A percentile compares a stretch with the other conserved stretches of the same genome.
phyloP scores from a whole-genome alignment of 805 yeast genomes.

The Hemisphaericaspora nanyangensis region DNA sequence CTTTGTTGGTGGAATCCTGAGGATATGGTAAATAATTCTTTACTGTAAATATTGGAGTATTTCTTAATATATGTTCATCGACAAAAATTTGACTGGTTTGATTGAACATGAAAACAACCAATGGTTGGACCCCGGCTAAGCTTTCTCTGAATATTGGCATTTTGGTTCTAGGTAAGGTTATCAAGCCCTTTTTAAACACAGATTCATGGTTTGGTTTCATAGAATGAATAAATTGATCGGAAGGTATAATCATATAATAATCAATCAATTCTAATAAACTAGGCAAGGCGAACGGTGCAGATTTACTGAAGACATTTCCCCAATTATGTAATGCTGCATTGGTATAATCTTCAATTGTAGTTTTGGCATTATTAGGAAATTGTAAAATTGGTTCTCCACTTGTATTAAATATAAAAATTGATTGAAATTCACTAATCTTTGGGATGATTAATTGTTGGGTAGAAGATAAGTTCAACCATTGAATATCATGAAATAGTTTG shows the following conservation, averaged over 20 bases:
- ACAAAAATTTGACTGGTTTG: slow-evolving; percentile 4
- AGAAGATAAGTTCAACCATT: slow-evolving; percentile 6
- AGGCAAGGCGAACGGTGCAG: slow-evolving; percentile 40
- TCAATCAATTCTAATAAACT: slow-evolving; percentile 30
- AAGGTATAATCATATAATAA: slow-evolving; percentile 37
- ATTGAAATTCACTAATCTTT: slow-evolving; percentile 18
- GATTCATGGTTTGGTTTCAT: slow-evolving; percentile 6
- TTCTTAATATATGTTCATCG: not conserved
- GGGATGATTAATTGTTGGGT: slow-evolving; percentile 22
- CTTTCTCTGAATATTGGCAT: slow-evolving; percentile 26
- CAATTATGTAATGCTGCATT: slow-evolving; percentile 9
- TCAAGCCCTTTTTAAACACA: slow-evolving; percentile 9
- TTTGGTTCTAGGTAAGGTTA: slow-evolving; percentile 9
- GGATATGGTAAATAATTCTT: slow-evolving; percentile 16
- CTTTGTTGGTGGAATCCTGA: not conserved
- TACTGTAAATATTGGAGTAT: slow-evolving; percentile 16
- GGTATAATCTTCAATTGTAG: slow-evolving; percentile 4
- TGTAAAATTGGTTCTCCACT: slow-evolving; percentile 11
- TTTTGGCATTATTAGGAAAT: slow-evolving; percentile 1
- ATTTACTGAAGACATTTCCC: slow-evolving; percentile 21
- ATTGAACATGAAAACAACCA: slow-evolving; percentile 30
- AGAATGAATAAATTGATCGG: slow-evolving; percentile 6
- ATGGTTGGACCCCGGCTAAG: slow-evolving; percentile 23
- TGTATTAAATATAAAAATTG: slow-evolving; percentile 38
- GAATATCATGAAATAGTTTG: slow-evolving; percentile 2